Evolutionary conservation across 805 yeast species (phyloP), one percentile per base, ranked within the genome.

Genomic region (Saccharomycopsis babjevae): DNA sequence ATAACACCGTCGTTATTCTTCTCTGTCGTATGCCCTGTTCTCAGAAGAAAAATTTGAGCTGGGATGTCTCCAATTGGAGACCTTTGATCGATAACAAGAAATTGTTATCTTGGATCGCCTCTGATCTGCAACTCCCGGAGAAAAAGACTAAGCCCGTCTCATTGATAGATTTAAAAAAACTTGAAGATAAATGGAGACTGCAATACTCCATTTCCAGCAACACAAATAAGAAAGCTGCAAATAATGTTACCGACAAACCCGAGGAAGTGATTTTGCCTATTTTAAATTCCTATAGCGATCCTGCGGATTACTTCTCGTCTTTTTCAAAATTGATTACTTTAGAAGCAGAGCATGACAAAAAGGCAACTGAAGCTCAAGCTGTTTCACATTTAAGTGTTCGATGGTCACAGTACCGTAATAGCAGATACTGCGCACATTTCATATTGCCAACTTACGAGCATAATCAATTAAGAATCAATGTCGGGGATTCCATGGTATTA

Each of bases 61-160:
- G 97, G 97, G 96, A 90, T 67, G 85, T 92, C 0, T 81, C 78
- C 50, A 86, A 88, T 63, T 92, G 97, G 97, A 89, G 86, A 68
- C 81, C 97, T 0, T 74, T 92, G 60, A 88, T 92, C 61, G 93
- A 87, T 65, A 86, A 89, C 65, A 78, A 96, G 43, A 85, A 82
- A 64, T 82, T 92, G 61, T 75, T 92, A 61, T 75, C 89, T 1
- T 92, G 97, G 97, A 82, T 92, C 13, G 92, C 90, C 0, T 67
- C 77, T 1, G 90, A 85, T 59, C 89, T 82, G 34, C 71, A 77
- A 61, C 5, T 28, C 16, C 16, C 32, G 1, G 68, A 83, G n/a
- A n/a, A n/a, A 10, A 32, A 20, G 8, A 78, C 91, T 1, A 77
- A 81, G 52, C 69, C 77, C n/a, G 78, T 88, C 38, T 75, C 86